Base-by-base conservation (phyloP, 148 eudicot genomes). In the Oxyria digyna region DNA sequence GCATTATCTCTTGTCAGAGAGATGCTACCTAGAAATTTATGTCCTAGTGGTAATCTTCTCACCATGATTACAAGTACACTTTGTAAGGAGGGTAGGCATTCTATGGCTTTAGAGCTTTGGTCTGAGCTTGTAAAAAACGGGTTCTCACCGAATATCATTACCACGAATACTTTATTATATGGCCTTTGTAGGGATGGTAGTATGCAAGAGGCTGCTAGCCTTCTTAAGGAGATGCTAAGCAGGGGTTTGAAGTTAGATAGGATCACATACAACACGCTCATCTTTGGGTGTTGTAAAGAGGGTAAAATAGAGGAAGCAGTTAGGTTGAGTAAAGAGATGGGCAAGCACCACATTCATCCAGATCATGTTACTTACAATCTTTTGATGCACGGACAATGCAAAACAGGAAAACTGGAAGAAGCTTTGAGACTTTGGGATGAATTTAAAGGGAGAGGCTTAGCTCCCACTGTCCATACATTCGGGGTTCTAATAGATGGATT, bases 101-200 rank as follows among this genome's bases (percentile, higher is more conserved):
- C 86, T 50, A 72, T 77, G 41, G 96, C 94, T 17, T 46, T 87
- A 73, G 75, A 85, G 23, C 75, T 92, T 15, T 92, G 96, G 92
- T 80, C 71, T 79, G 73, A 20, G 62, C 87, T 92, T 63, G 27
- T 79, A 46, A 80, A 80, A 46, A 83, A 69, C 33, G 84, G 82
- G 15, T 78, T 85, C 77, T 69, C 72, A 57, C 87, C 91, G 52
- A 86, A 85, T 81, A 85, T 72, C 12, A 67, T 64, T 67, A 92
- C 98, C 37, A 84, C 96, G 50, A 92, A 89, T 81, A 85, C 94
- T 74, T 85, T 92, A 71, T 77, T 87, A 42, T 82, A 87, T 69
- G 85, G 94, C 64, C 91, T 92, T 81, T 85, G 85, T 83, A 74
- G 68, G 72, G 80, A 73, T 4, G 87, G 87, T 27, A 73, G 74